A percentile compares a stretch with the other conserved stretches of the same genome.
These are phyloP conservation scores for Melaleuca quinquenervia DNA, from an alignment of 345 rosid species.

Conservation along the genomic window DNA sequence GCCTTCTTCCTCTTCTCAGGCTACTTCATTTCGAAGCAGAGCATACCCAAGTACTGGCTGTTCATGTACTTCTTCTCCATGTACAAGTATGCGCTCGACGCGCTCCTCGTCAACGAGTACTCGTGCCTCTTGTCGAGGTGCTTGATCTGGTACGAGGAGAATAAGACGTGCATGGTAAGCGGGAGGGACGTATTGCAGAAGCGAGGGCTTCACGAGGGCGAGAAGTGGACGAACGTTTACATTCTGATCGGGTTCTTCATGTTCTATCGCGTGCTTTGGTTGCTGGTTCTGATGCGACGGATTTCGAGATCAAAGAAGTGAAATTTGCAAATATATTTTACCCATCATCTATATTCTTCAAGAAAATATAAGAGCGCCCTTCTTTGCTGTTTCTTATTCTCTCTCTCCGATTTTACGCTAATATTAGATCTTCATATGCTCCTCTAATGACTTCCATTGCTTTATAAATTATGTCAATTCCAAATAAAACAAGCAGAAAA, in stretches of 20 bases:
- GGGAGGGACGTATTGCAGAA: constrained; percentile 65
- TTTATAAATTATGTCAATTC: background rate
- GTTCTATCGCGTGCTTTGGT: constrained; percentile 70
- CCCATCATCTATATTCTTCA: background rate
- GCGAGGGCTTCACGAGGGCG: constrained; percentile 51
- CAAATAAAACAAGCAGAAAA: background rate
- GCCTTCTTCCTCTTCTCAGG: constrained; percentile 90
- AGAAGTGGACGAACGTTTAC: constrained; percentile 67
- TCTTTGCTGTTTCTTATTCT: background rate
- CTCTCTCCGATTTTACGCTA: background rate
- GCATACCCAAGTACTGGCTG: constrained; percentile 84
- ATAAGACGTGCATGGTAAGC: constrained; percentile 41
- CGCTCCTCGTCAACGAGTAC: constrained; percentile 80
- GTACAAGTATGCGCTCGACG: constrained; percentile 90
- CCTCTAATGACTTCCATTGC: background rate
- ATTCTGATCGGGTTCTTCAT: constrained; percentile 75
- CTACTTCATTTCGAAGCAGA: constrained; percentile 68
- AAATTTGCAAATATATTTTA: background rate
- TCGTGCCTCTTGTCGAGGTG: constrained; percentile 60
- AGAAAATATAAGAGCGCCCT: background rate
- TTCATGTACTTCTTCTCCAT: constrained; percentile 91
- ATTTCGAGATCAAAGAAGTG: constrained; percentile 65
- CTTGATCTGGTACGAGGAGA: constrained; percentile 50
- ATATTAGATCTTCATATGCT: background rate
- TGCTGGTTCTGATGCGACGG: constrained; percentile 60